Base-by-base conservation (phyloP, 2,329 filamentous ascomycete genomes). In the Neonectria coccinea region DNA sequence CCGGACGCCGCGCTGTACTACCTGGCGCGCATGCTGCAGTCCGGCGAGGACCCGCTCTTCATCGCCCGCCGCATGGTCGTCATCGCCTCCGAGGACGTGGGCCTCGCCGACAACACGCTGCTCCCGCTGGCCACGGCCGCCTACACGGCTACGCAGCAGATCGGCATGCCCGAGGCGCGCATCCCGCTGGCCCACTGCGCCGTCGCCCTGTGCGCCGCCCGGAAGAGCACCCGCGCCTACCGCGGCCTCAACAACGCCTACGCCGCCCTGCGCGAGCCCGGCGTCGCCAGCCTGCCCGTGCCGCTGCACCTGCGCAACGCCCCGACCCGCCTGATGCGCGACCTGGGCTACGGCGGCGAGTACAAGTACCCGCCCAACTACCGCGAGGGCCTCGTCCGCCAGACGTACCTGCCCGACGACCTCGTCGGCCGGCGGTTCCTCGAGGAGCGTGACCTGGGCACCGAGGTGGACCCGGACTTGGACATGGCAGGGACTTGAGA, bases 281-380 rank as follows among this genome's bases (percentile, higher is more conserved):
- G 94, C 1, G 84, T 97, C 2, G 94, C 94, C 0, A 88, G 87
- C 1, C 76, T 97, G 55, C 92, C 94, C 0, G 90, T 99, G 22
- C 96, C 96, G 2, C 79, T 96, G 42, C 96, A 98, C 77, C 79
- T 99, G 63, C 84, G 96, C 63, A 98, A 98, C 78, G 96, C 96
- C 9, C 95, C 96, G 0, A 98, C 96, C 1, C 87, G 90, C 69
- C 77, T 98, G 69, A 97, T 99, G 95, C 92, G 94, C 73, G 95
- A 97, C 70, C 81, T 98, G 70, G 95, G 93, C 0, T 97, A 94
- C 75, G 94, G 94, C 0, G 90, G 89, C 54, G 92, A 94, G 76
- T 99, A 99, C 79, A 98, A 98, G 79, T 98, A 99, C 75, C 97
- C 97, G 70, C 96, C 96, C 0, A 92, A 97, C 71, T 99, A 95